Conservation (phyloP, 2,329 filamentous ascomycete species). For the Arthrobotrys sinensis region DNA sequence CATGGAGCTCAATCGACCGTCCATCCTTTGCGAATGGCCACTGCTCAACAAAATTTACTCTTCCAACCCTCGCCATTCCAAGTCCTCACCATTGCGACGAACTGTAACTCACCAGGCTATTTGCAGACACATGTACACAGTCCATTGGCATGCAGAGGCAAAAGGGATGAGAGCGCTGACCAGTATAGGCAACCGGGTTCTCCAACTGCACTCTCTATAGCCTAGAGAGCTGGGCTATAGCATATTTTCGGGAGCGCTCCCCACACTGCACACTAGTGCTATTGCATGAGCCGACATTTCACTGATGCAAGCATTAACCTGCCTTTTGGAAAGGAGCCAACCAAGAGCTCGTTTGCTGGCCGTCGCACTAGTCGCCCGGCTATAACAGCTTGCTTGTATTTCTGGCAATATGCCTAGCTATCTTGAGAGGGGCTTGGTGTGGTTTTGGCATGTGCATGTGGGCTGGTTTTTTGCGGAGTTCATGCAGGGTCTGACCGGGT, state of each 20-base stretch:
- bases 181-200: constrained; percentile 46
- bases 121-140: constrained; percentile 54
- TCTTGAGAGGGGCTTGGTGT: constrained; percentile 7
- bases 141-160: constrained; percentile 49
- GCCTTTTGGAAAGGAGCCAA: constrained; percentile 18
- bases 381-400: constrained; percentile 27
- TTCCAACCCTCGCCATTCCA: constrained; percentile 2
- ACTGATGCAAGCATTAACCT: constrained; percentile 45
- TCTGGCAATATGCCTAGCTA: constrained; percentile 24
- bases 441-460: constrained; percentile 45
- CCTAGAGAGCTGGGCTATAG: constrained; percentile 18
- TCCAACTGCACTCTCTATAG: constrained; percentile 21
- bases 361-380: constrained; percentile 56
- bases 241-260: constrained; percentile 48
- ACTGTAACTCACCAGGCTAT: constrained; percentile 50
- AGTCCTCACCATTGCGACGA: constrained; percentile 28
- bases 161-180: constrained; percentile 47
- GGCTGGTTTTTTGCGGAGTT: constrained; percentile 36
- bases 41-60: constrained; percentile 47
- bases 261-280: constrained; percentile 23
- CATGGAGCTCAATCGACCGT: constrained; percentile 51
- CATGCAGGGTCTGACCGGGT: constrained; percentile 54
- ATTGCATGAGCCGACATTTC: constrained; percentile 38
- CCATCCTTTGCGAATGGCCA: constrained; percentile 2
- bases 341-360: constrained; percentile 35